Conservation (phyloP, 495 filamentous ascomycete genomes). For the Aspergillus indologenus region DNA sequence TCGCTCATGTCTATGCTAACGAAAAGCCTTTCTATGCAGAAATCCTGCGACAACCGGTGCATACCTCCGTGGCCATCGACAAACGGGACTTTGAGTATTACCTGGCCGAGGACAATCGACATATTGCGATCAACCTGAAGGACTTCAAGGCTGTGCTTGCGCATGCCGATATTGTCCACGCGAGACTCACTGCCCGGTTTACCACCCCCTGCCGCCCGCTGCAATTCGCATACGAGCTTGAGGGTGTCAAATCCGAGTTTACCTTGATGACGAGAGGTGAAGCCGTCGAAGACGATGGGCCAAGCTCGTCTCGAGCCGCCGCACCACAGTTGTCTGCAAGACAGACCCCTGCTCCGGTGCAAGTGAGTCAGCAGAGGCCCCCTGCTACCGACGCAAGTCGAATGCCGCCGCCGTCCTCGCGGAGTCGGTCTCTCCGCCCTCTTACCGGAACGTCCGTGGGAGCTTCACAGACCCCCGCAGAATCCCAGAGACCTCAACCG, state of each 20-base stretch:
- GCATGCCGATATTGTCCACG: slow-evolving; percentile 76
- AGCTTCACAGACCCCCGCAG: slow-evolving; percentile 22
- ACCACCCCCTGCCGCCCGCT: slow-evolving; percentile 78
- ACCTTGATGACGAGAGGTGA: slow-evolving; percentile 95
- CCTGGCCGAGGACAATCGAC: slow-evolving; percentile 70
- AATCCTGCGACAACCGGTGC: slow-evolving; percentile 87
- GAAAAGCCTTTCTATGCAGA: slow-evolving; percentile 49
- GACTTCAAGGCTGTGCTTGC: slow-evolving; percentile 88
- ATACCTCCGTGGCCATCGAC: slow-evolving; percentile 86
- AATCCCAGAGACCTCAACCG: slow-evolving; percentile 49
- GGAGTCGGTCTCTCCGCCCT: slow-evolving; percentile 33
- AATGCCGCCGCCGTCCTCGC: slow-evolving; percentile 20
- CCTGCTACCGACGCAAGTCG: slow-evolving; percentile 13
- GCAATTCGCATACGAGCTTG: slow-evolving; percentile 71
- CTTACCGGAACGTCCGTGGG: slow-evolving; percentile 36
- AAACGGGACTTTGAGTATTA: slow-evolving; percentile 85
- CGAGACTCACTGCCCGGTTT: slow-evolving; percentile 70
- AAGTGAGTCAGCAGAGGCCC: slow-evolving; percentile 13
- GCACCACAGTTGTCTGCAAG: slow-evolving; percentile 36
- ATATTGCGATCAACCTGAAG: slow-evolving; percentile 87
- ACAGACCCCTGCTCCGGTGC: slow-evolving; percentile 26
- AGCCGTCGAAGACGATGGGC: slow-evolving; percentile 45
- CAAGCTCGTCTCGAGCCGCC: slow-evolving; percentile 29
- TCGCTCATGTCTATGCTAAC: slow-evolving; percentile 6
- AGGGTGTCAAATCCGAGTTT: slow-evolving; percentile 80